phyloP scores from a whole-genome alignment of 345 rosid species.

The Angophora floribunda region DNA sequence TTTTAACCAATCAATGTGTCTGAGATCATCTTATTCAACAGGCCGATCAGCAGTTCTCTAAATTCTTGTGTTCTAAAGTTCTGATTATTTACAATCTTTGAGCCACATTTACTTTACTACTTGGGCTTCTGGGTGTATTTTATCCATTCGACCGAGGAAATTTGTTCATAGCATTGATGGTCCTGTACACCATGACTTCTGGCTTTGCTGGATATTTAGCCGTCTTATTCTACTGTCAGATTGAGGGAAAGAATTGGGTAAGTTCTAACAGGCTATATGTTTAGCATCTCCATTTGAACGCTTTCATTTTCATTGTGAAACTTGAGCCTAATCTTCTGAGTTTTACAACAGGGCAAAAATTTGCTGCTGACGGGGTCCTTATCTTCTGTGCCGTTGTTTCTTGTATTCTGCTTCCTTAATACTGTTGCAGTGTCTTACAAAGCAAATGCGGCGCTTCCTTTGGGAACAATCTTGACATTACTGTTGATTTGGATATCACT shows the following conservation, averaged over 20 bases:
- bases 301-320: neutral
- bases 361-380: slow-evolving; percentile 64
- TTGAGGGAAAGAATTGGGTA: slow-evolving; percentile 90
- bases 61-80: neutral
- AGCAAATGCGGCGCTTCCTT: slow-evolving; percentile 77
- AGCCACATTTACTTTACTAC: slow-evolving; percentile 64
- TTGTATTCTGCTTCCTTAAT: slow-evolving; percentile 75
- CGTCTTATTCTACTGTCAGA: slow-evolving; percentile 75
- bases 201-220: slow-evolving; percentile 83
- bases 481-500: slow-evolving; percentile 70
- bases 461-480: slow-evolving; percentile 70
- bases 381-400: slow-evolving; percentile 75
- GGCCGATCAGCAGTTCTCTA: neutral
- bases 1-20: neutral
- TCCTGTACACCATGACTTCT: slow-evolving; percentile 72
- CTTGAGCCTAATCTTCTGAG: neutral
- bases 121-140: slow-evolving; percentile 76
- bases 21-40: neutral
- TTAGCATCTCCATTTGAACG: neutral
- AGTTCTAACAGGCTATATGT: neutral
- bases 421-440: slow-evolving; percentile 70
- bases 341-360: slow-evolving; percentile 54
- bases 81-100: slow-evolving; percentile 2
- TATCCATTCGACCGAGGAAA: slow-evolving; percentile 96
- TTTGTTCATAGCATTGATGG: slow-evolving; percentile 72